Evolutionary conservation across 2,329 filamentous ascomycete genomes (phyloP).

Genomic region (Colletotrichum liriopes): DNA sequence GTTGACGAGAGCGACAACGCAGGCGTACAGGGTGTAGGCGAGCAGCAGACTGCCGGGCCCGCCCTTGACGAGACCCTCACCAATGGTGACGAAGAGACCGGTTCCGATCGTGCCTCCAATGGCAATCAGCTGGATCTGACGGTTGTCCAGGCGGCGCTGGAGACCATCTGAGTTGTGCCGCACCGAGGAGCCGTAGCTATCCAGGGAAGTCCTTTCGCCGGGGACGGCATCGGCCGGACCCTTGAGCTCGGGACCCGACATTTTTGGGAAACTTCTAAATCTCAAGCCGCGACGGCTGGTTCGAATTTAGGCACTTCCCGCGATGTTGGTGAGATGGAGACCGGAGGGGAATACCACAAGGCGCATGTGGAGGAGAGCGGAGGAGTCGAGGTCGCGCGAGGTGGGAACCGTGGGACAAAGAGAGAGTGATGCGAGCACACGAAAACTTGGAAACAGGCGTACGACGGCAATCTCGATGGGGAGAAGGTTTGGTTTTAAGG

Average conservation of each 20-base stretch:
- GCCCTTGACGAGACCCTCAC: slow-evolving; percentile 50
- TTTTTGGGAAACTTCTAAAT: background rate
- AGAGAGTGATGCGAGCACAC: background rate
- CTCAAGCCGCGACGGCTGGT: background rate
- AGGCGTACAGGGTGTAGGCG: slow-evolving; percentile 41
- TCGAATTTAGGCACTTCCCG: slow-evolving; percentile 13
- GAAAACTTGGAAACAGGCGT: background rate
- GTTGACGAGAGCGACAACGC: slow-evolving; percentile 59
- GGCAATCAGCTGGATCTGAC: slow-evolving; percentile 63
- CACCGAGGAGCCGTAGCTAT: slow-evolving; percentile 42
- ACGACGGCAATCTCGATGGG: slow-evolving; percentile 19
- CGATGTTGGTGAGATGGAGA: slow-evolving; percentile 12
- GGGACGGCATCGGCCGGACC: slow-evolving; percentile 26
- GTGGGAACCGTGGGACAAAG: slow-evolving; percentile 14
- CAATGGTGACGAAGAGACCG: slow-evolving; percentile 65
- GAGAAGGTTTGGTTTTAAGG: slow-evolving; percentile 34
- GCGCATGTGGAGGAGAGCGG: slow-evolving; percentile 29
- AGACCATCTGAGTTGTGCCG: slow-evolving; percentile 46
- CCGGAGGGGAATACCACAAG: slow-evolving; percentile 17
- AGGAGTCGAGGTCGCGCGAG: slow-evolving; percentile 8
- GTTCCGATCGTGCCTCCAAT: slow-evolving; percentile 65
- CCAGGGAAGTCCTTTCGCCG: slow-evolving; percentile 27
- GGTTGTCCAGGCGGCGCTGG: slow-evolving; percentile 53
- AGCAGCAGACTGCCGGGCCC: slow-evolving; percentile 40
- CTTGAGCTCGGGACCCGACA: slow-evolving; percentile 36